A percentile compares a stretch with the other conserved stretches of the same genome.
phyloP scores from a whole-genome alignment of 1,139 yeast genomes.

The Protomyces inouyei region DNA sequence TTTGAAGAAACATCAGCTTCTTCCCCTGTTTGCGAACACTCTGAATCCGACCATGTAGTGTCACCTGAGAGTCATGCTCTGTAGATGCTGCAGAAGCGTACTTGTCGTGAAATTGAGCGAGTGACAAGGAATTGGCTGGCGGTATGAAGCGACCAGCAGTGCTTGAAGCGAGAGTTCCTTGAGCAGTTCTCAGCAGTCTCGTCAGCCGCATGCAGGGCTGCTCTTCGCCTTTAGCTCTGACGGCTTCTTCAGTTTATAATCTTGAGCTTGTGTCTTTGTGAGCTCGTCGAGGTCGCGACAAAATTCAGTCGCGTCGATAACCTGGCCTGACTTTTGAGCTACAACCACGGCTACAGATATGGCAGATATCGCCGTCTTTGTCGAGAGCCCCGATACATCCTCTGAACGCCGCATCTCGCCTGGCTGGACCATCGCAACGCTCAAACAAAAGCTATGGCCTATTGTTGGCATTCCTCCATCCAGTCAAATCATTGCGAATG shows the following conservation, averaged over 20 bases:
- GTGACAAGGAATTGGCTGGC: background rate
- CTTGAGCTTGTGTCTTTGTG: background rate
- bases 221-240: no score
- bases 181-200: background rate
- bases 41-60: background rate
- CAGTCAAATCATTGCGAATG: slow-evolving; percentile 45
- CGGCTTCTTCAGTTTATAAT: no score
- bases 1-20: background rate
- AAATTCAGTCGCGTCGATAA: background rate
- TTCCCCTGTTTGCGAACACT: background rate
- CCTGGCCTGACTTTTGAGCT: background rate
- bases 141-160: background rate
- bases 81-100: background rate
- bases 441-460: slow-evolving; percentile 58
- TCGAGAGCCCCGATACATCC: slow-evolving; percentile 30
- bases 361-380: slow-evolving; percentile 31
- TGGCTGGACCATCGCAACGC: slow-evolving; percentile 55
- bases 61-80: background rate
- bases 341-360: slow-evolving; percentile 10
- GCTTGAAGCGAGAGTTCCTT: background rate
- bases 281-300: background rate
- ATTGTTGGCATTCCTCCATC: slow-evolving; percentile 74
- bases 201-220: background rate
- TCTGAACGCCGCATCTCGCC: slow-evolving; percentile 67
- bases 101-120: background rate